Evolutionary conservation across 1,139 yeast species (phyloP).

Genomic region (Suhomyces anneliseae): DNA sequence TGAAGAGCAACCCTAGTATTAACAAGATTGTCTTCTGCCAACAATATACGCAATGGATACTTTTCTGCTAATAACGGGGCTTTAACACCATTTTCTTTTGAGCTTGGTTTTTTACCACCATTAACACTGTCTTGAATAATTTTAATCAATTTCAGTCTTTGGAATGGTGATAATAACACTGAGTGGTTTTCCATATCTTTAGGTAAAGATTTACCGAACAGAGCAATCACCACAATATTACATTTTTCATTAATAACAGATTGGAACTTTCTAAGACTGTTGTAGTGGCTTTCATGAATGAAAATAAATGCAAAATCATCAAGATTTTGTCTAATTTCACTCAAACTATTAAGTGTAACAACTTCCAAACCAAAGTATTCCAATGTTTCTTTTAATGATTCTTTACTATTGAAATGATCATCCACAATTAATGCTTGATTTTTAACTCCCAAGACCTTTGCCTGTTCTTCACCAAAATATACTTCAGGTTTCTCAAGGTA

Average conservation of each 20-base stretch:
- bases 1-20: constrained; percentile 53
- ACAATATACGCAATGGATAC: constrained; percentile 45
- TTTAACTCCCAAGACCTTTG: constrained; percentile 9
- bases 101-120: neutral
- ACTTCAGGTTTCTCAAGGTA: constrained; percentile 19
- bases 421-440: constrained; percentile 37
- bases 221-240: constrained; percentile 25
- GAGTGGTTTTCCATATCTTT: constrained; percentile 25
- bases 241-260: constrained; percentile 11
- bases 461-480: constrained; percentile 17
- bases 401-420: constrained; percentile 29
- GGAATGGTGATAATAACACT: constrained; percentile 37
- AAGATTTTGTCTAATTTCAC: constrained; percentile 8
- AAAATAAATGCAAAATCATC: constrained; percentile 18
- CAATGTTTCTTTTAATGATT: constrained; percentile 31
- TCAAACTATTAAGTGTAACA: constrained; percentile 7
- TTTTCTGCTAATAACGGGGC: constrained; percentile 17
- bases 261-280: constrained; percentile 12
- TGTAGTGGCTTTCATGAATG: constrained; percentile 21
- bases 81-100: neutral
- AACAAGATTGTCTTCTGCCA: constrained; percentile 56
- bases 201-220: constrained; percentile 32
- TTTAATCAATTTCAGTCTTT: constrained; percentile 26
- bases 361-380: constrained; percentile 38
- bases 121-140: constrained; percentile 13